Percentiles rank a stretch among this genome's conserved stretches.
phyloP scores from a whole-genome alignment of 2,329 filamentous ascomycete genomes.

The Fusarium citri region DNA sequence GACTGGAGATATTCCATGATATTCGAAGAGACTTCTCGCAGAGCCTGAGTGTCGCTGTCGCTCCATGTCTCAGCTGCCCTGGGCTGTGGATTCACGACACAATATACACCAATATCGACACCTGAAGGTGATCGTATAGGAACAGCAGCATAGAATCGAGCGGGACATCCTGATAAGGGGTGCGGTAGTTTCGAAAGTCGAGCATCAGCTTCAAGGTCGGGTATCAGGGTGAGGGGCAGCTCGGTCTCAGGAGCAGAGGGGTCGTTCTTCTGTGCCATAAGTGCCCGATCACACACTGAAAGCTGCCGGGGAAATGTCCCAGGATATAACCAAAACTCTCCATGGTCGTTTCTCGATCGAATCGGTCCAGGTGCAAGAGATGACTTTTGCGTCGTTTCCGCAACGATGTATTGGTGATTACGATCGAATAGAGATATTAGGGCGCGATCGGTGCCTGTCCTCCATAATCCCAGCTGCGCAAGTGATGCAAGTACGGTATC shows the following conservation, averaged over 20 bases:
- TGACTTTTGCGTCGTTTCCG: conserved; percentile 58
- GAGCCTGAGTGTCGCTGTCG: conserved; percentile 40
- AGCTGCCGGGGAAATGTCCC: conserved; percentile 44
- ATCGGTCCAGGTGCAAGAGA: conserved; percentile 51
- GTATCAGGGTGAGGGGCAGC: conserved; percentile 51
- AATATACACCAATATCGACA: conserved; percentile 57
- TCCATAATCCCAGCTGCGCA: conserved; percentile 60
- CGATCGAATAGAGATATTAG: conserved; percentile 65
- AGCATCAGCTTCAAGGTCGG: conserved; percentile 49
- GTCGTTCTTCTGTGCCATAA: conserved; percentile 19
- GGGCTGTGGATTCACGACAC: conserved; percentile 43
- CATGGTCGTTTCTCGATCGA: conserved; percentile 10
- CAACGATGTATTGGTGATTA: conserved; percentile 60
- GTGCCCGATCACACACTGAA: conserved; percentile 47
- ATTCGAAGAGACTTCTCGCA: conserved; percentile 47
- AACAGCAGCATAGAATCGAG: conserved; percentile 55
- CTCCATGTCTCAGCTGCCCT: conserved; percentile 38
- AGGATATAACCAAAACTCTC: conserved; percentile 43
- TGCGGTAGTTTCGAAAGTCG: conserved; percentile 45
- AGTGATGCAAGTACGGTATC: conserved; percentile 59
- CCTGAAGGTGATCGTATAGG: conserved; percentile 54
- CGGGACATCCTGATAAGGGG: conserved; percentile 29
- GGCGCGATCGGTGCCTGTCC: conserved; percentile 55
- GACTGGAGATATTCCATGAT: conserved; percentile 55
- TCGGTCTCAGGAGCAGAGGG: not conserved